Base-by-base conservation (phyloP, 1,284 basidiomycete genomes). In the Moesziomyces globuligerus region DNA sequence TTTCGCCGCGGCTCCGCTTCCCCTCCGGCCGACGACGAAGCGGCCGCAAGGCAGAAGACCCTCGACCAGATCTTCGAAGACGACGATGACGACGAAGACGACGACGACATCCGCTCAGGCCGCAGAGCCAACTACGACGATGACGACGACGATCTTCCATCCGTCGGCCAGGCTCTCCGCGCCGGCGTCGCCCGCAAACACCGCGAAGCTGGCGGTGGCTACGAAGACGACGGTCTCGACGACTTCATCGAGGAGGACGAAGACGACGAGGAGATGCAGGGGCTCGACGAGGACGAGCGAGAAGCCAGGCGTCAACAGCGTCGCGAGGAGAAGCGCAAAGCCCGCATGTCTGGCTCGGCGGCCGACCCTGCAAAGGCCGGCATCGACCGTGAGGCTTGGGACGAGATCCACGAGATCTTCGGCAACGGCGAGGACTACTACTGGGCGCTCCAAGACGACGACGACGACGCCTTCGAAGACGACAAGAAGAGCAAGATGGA, bases 361-460 rank as follows among this genome's bases (percentile, higher is more conserved):
- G 73, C 80, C 9, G 51, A 56, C 45, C 44, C 60, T 29, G 56
- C 47, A 74, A 74, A 73, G 56, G 79, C 72, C 61, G 50, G 50
- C 34, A 55, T 76, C 57, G 52, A 66, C 60, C 68, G 15, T 66
- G 97, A 94, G 79, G 91, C 94, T 29, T 97, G 94, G 93, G 91
- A 93, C 60, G 96, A 98, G 84, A 91, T 98, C 45, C 91, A 91
- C 68, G 95, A 94, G 68, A 93, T 98, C 10, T 98, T 98, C 79
- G 96, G 96, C 34, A 92, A 96, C 74, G 96, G 96, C 18, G 90
- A 91, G 76, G 95, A 98, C 73, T 99, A 95, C 79, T 93, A 93
- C 74, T 96, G 92, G 91, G 94, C 94, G 2, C 84, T 98, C 51
- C 91, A 94, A n/a, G 79, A 70, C 21, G 77, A 78, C 17, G 72